These are phyloP conservation scores for Candida sp. DNA, from an alignment of 1,139 yeast species.

Conservation along the genomic window DNA sequence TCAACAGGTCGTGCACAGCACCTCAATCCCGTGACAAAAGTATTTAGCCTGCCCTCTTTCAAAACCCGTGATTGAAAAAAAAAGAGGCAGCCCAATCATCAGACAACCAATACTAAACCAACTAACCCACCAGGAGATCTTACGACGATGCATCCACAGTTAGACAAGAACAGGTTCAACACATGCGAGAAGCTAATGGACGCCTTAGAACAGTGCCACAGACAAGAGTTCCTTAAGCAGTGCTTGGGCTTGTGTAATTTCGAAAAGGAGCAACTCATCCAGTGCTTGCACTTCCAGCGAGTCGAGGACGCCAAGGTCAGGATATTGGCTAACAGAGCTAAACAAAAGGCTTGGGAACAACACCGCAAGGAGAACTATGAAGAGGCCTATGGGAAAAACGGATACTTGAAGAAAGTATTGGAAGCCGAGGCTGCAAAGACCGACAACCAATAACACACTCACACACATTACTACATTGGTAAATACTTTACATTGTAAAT, in stretches of 20 bases:
- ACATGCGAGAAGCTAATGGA: conserved; percentile 82
- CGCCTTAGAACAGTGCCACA: conserved; percentile 91
- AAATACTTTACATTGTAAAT: not conserved
- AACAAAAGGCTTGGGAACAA: conserved; percentile 55
- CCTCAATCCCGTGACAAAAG: not conserved
- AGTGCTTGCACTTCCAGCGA: conserved; percentile 84
- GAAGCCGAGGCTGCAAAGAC: conserved; percentile 32
- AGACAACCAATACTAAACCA: not conserved
- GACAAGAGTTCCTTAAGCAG: conserved; percentile 68
- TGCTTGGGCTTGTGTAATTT: conserved; percentile 89
- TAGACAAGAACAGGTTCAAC: conserved; percentile 48
- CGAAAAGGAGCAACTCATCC: conserved; percentile 76
- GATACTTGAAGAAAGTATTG: conserved; percentile 68
- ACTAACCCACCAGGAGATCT: not conserved
- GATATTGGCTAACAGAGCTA: conserved; percentile 59
- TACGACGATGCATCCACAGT: conserved; percentile 47
- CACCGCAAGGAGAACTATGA: conserved; percentile 69
- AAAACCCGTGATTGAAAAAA: not conserved
- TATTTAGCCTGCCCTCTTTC: not conserved
- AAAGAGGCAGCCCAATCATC: not conserved
- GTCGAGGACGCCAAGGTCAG: conserved; percentile 67
- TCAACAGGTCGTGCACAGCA: too few relatives aligned
- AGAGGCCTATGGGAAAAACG: conserved; percentile 81
- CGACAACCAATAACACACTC: not conserved
- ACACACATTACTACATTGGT: not conserved